phyloP scores from a whole-genome alignment of 75 land plant genomes.

The Picea sitchensis region DNA sequence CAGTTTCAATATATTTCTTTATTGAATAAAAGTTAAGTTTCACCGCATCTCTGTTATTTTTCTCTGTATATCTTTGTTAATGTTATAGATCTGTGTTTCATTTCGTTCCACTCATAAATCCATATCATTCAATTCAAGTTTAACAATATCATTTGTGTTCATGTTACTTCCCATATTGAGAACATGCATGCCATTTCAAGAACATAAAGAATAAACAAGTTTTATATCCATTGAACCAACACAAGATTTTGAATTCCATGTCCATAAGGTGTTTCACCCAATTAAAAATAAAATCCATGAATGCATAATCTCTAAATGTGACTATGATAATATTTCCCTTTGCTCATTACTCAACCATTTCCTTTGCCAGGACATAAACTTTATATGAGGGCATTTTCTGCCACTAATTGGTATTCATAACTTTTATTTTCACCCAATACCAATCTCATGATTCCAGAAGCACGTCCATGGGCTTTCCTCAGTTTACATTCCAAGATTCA shows the following conservation, averaged over 20 bases:
- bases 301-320: slow-evolving; percentile 95
- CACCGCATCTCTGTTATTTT: too few relatives aligned
- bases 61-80: too few relatives aligned
- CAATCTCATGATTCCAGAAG: too few relatives aligned
- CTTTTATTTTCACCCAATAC: too few relatives aligned
- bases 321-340: slow-evolving; percentile 82
- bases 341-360: slow-evolving; percentile 66
- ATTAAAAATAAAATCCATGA: slow-evolving; percentile 90
- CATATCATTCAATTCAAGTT: too few relatives aligned
- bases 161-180: slow-evolving; percentile 96
- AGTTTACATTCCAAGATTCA: too few relatives aligned
- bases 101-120: too few relatives aligned
- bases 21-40: too few relatives aligned
- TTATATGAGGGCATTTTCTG: slow-evolving; percentile 66
- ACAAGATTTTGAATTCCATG: slow-evolving; percentile 69
- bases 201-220: slow-evolving; percentile 76
- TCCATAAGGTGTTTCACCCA: slow-evolving; percentile 96
- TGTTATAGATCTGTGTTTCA: too few relatives aligned
- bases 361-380: slow-evolving; percentile 57
- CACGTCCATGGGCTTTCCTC: too few relatives aligned
- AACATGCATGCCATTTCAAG: slow-evolving; percentile 87
- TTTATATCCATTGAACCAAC: slow-evolving; percentile 94
- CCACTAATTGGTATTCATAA: slow-evolving; percentile 34
- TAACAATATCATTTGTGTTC: slow-evolving; percentile 53
- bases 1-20: too few relatives aligned